Evolutionary conservation across 2,329 filamentous ascomycete genomes (phyloP), one percentile per base, ranked within the genome.

Genomic region (Fusarium heterosporum): DNA sequence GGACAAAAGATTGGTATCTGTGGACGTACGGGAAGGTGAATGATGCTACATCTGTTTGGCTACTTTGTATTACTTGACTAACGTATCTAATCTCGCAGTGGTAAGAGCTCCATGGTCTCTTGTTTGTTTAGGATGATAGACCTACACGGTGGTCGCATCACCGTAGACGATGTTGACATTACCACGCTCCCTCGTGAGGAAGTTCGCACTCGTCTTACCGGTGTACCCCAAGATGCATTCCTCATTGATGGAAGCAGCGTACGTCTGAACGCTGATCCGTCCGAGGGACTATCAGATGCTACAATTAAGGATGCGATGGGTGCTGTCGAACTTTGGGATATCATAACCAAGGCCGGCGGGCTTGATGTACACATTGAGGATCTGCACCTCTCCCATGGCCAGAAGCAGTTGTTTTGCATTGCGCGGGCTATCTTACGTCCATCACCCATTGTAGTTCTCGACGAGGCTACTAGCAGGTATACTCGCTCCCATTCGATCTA

Each of bases 211-310:
- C 50, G 69, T 2, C 74, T 86, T 11, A 78, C 80, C 25, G 78
- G 76, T 5, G 73, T 85, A 4, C 81, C 85, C 0, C 85, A 87
- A 73, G 84, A 87, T 48, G 77, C 82, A 1, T 81, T 84, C 66
- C 76, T 84, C 26, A 76, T 86, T 4, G 78, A 78, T 7, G 82
- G 81, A 19, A 53, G 57, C 4, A 73, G 61, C 8, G 75, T 87
- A 3, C 78, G 83, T 4, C 67, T 77, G 14, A 87, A 87, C 25
- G 73, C 83, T 2, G 84, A 86, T 61, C 83, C 84, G 0, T 64
- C 71, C 16, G 66, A 68, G 8, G 68, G 64, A 6, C 73, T 75
- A 34, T 71, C 77, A 1, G 80, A 85, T 41, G 76, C 77, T 11
- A 74, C 76, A 1, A 79, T 86, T 56, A 75, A 79, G 34, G 64